These are phyloP conservation scores for Yamadazyma spencermartinsiae DNA, from an alignment of 1,139 yeast genomes.

Conservation along the genomic window DNA sequence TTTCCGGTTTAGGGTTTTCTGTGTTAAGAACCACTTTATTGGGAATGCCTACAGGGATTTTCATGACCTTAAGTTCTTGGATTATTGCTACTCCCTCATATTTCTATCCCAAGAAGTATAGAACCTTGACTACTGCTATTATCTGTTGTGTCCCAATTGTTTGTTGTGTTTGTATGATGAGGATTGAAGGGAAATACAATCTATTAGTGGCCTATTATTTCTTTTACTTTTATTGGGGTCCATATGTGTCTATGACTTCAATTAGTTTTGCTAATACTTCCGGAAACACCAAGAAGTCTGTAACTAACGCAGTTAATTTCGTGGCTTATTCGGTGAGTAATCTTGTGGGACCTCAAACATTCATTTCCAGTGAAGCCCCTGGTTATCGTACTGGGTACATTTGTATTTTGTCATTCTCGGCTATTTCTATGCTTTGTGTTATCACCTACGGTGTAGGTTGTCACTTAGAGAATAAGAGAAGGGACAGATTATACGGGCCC, in stretches of 20 bases:
- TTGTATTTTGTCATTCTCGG: constrained; percentile 19
- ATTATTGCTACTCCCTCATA: constrained; percentile 16
- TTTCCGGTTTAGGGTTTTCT: constrained; percentile 30
- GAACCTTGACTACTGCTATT: constrained; percentile 16
- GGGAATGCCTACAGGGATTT: constrained; percentile 53
- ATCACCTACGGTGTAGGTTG: constrained; percentile 16
- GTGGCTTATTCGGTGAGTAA: constrained; percentile 25
- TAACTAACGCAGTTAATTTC: constrained; percentile 25
- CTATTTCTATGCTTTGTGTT: constrained; percentile 13
- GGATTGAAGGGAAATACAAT: constrained; percentile 16
- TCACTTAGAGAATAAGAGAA: constrained; percentile 14
- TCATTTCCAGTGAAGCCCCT: constrained; percentile 24
- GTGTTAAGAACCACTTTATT: constrained; percentile 50
- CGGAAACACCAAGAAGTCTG: constrained; percentile 26
- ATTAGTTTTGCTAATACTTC: constrained; percentile 26
- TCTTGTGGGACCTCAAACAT: constrained; percentile 28
- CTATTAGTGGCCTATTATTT: constrained; percentile 30
- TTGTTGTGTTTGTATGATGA: constrained; percentile 37
- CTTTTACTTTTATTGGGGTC: constrained; percentile 24
- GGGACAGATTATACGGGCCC: constrained; percentile 19
- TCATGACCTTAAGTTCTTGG: constrained; percentile 15
- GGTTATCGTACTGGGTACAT: constrained; percentile 25
- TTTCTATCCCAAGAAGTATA: constrained; percentile 17
- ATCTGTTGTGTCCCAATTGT: constrained; percentile 39
- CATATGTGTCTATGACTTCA: constrained; percentile 24